Percentiles rank a stretch among this genome's conserved stretches.
These are phyloP conservation scores for Spizellomyces punctatus DNA, from an alignment of 192 early-diverging fungal genomes.

Conservation along the genomic window DNA sequence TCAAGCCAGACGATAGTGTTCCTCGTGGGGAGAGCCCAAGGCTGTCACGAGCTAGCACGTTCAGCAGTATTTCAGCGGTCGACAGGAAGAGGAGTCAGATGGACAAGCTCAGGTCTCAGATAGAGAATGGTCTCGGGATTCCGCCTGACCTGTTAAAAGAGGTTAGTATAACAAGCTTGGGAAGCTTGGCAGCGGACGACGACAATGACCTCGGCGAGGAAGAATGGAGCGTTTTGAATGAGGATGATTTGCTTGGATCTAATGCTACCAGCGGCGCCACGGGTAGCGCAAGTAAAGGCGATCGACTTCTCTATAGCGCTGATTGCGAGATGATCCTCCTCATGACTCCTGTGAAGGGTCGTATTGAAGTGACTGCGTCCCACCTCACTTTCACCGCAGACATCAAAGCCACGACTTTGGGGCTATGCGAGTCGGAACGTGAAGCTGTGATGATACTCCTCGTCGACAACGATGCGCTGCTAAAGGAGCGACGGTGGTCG, in stretches of 20 bases:
- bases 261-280: background rate
- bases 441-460: slow-evolving; percentile 33
- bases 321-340: slow-evolving; percentile 53
- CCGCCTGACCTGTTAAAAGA: slow-evolving; percentile 22
- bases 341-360: slow-evolving; percentile 50
- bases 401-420: slow-evolving; percentile 36
- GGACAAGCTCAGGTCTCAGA: slow-evolving; percentile 8
- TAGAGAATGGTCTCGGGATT: slow-evolving; percentile 5
- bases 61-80: slow-evolving; percentile 8
- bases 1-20: slow-evolving; percentile 11
- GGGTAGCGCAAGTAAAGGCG: background rate
- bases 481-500: slow-evolving; percentile 41
- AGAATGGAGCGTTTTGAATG: slow-evolving; percentile 46
- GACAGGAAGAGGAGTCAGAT: slow-evolving; percentile 14
- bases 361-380: slow-evolving; percentile 42
- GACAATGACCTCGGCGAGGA: slow-evolving; percentile 39
- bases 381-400: slow-evolving; percentile 45
- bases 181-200: background rate
- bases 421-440: slow-evolving; percentile 38
- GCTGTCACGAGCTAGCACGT: slow-evolving; percentile 1
- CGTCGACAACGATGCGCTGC: slow-evolving; percentile 43
- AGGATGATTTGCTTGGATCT: slow-evolving; percentile 28
- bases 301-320: slow-evolving; percentile 30
- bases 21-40: background rate
- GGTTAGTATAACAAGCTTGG: slow-evolving; percentile 8